A percentile compares a stretch with the other conserved stretches of the same genome.
These are phyloP conservation scores for Leucogyrophana mollusca DNA, from an alignment of 768 basidiomycete genomes.

Conservation along the genomic window DNA sequence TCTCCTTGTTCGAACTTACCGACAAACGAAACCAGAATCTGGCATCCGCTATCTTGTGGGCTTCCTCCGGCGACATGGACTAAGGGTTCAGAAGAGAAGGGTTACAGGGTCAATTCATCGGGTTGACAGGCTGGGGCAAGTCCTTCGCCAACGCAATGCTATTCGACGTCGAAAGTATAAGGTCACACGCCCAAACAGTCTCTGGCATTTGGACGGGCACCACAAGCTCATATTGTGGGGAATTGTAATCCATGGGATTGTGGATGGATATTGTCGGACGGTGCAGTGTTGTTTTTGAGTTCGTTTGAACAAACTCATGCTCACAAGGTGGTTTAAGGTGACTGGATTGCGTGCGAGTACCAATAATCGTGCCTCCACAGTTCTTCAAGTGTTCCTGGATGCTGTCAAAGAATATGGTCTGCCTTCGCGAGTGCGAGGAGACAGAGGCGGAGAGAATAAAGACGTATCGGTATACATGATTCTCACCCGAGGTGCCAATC, in stretches of 20 bases:
- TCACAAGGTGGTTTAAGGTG: conserved; percentile 10
- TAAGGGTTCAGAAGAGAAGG: conserved; percentile 20
- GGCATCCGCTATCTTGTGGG: conserved; percentile 27
- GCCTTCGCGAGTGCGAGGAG: conserved; percentile 32
- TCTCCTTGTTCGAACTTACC: conserved; percentile 2
- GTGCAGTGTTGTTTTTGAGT: conserved; percentile 12
- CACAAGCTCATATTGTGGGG: conserved; percentile 36
- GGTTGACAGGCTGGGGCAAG: conserved; percentile 28
- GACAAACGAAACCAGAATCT: conserved; percentile 14
- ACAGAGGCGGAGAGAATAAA: conserved; percentile 36
- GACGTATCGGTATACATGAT: conserved; percentile 35
- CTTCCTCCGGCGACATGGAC: conserved; percentile 19
- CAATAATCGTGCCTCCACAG: conserved; percentile 20
- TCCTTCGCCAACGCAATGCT: conserved; percentile 13
- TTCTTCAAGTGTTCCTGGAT: conserved; percentile 6
- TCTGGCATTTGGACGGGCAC: conserved; percentile 30
- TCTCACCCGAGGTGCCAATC: conserved; percentile 23
- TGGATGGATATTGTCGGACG: conserved; percentile 38
- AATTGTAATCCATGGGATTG: conserved; percentile 32
- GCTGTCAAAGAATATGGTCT: conserved; percentile 13
- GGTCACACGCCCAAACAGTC: conserved; percentile 23
- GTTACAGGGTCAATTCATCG: conserved; percentile 23
- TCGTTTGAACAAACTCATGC: not conserved
- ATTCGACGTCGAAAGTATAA: conserved; percentile 26
- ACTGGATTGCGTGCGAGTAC: conserved; percentile 22